A percentile compares a stretch with the other conserved stretches of the same genome.
These are phyloP conservation scores for Venturia oleaginea DNA, from an alignment of 2,329 filamentous ascomycete genomes.

Conservation along the genomic window DNA sequence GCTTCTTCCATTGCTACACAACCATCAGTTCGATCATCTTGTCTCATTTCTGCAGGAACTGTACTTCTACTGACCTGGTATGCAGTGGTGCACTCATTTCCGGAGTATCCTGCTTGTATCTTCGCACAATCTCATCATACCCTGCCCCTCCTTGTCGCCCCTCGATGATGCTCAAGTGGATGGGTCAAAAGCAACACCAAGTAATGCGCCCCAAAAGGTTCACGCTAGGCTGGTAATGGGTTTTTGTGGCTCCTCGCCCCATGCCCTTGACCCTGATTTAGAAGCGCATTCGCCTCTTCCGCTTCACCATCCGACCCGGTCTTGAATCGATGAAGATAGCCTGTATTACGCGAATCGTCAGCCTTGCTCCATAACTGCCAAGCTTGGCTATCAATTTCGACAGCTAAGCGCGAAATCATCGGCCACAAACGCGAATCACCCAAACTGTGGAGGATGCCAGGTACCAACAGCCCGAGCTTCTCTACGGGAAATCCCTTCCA, in stretches of 20 bases:
- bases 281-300: no score
- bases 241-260: neutral
- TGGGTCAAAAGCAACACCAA: neutral
- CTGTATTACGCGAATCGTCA: no score
- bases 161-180: neutral
- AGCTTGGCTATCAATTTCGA: neutral
- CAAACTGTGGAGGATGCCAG: neutral
- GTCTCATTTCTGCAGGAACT: neutral
- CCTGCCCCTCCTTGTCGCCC: neutral
- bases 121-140: neutral
- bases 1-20: neutral
- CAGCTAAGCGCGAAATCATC: neutral
- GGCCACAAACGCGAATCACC: neutral
- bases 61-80: neutral
- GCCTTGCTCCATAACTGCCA: neutral
- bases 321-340: neutral
- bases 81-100: neutral
- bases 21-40: neutral
- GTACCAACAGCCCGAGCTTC: neutral
- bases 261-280: neutral
- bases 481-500: neutral
- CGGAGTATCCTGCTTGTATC: neutral
- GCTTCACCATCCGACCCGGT: neutral
- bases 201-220: neutral
- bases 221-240: neutral